These are phyloP conservation scores for Theileria sp. DNA, from an alignment of 169 alveolate genomes.

Conservation along the genomic window DNA sequence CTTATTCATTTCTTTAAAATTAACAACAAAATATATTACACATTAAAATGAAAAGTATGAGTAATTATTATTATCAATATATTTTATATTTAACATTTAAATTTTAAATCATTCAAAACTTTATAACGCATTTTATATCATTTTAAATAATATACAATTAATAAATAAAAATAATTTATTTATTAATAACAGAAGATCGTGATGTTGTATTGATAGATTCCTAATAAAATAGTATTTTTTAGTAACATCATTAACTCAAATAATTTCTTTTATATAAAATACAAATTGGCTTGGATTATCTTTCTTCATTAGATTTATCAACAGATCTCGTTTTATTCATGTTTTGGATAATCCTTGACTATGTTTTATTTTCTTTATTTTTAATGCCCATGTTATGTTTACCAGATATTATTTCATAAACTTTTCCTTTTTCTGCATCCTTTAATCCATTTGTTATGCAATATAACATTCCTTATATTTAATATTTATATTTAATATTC, in stretches of 20 bases:
- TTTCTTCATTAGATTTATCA: not conserved
- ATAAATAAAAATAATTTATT: not conserved
- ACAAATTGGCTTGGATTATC: not conserved
- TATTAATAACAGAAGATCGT: not conserved
- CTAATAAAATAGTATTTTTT: not conserved
- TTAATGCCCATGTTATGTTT: not conserved
- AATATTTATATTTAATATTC: not conserved
- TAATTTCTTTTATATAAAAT: not conserved
- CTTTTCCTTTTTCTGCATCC: not conserved
- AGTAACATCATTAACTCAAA: not conserved
- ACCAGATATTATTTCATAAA: not conserved
- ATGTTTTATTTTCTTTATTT: not conserved
- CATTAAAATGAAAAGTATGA: not conserved
- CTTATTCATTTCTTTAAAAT: not conserved
- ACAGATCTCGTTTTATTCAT: not conserved
- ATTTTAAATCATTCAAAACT: no score
- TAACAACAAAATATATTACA: not conserved
- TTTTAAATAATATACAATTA: not conserved
- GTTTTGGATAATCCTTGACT: not conserved
- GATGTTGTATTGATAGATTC: not conserved
- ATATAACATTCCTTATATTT: conserved; percentile 8
- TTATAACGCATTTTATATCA: no score
- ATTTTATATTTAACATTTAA: not conserved
- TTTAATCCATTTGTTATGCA: conserved; percentile 1
- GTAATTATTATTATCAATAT: no score